Evolutionary conservation across 495 filamentous ascomycete genomes (phyloP).

Genomic region (Hypomontagnella monticulosa): DNA sequence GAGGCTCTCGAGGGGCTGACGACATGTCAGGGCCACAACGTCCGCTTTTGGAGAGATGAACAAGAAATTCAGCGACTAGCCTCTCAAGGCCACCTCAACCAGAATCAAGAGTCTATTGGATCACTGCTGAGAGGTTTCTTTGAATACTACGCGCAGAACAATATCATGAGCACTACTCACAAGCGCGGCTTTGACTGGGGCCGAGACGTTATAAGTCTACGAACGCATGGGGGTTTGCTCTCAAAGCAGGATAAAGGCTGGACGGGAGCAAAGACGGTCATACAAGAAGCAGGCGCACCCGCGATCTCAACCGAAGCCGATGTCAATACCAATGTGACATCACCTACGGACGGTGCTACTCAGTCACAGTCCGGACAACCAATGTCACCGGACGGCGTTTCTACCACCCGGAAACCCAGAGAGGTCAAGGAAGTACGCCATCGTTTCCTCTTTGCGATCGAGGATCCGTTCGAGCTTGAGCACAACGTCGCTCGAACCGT

Average conservation of each 20-base stretch:
- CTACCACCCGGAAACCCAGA: slow-evolving; percentile 21
- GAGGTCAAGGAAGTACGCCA: slow-evolving; percentile 72
- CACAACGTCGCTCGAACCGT: slow-evolving; percentile 88
- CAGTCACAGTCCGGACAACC: slow-evolving; percentile 12
- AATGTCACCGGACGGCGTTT: neutral
- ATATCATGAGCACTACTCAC: slow-evolving; percentile 50
- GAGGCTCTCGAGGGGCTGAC: slow-evolving; percentile 53
- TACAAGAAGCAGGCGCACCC: slow-evolving; percentile 42
- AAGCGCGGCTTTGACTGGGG: slow-evolving; percentile 73
- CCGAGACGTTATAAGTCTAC: slow-evolving; percentile 73
- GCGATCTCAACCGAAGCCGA: slow-evolving; percentile 28
- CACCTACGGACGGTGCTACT: slow-evolving; percentile 9
- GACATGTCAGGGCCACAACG: slow-evolving; percentile 64
- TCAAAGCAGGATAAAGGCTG: slow-evolving; percentile 79
- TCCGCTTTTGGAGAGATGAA: slow-evolving; percentile 77
- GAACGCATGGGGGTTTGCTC: slow-evolving; percentile 72
- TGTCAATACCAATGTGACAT: slow-evolving; percentile 19
- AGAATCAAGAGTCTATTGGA: slow-evolving; percentile 70
- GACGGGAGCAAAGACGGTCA: slow-evolving; percentile 72
- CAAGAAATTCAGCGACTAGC: slow-evolving; percentile 65
- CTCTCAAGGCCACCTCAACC: slow-evolving; percentile 59
- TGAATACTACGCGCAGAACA: slow-evolving; percentile 74
- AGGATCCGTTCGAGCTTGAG: slow-evolving; percentile 84
- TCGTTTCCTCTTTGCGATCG: slow-evolving; percentile 85
- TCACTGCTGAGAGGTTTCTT: slow-evolving; percentile 79